These are phyloP conservation scores for Castanea sativa DNA, from an alignment of 306 rosid species.

Conservation along the genomic window DNA sequence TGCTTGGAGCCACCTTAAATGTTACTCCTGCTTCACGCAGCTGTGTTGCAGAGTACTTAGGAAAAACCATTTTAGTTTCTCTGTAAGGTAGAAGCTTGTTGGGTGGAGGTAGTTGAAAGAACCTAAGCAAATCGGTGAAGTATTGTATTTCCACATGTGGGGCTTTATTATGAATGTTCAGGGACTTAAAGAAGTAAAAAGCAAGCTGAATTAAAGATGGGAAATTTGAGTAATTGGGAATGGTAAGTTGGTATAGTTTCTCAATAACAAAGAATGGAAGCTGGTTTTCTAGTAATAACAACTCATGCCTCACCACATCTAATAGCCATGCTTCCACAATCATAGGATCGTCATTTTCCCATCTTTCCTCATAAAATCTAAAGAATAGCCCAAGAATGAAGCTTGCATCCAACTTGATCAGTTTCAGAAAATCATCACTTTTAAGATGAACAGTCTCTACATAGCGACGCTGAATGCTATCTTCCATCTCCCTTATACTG, in stretches of 20 bases:
- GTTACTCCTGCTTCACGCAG: constrained; percentile 29
- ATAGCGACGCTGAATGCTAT: constrained; percentile 8
- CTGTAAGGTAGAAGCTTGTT: too few species aligned
- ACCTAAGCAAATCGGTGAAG: constrained; percentile 38
- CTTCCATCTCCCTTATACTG: not conserved
- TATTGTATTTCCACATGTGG: constrained; percentile 13
- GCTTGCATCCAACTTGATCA: constrained; percentile 22
- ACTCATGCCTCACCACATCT: not conserved
- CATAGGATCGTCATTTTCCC: constrained; percentile 1
- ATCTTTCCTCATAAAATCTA: not conserved
- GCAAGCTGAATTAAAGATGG: constrained; percentile 23
- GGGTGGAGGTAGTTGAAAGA: constrained; percentile 19
- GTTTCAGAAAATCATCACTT: constrained; percentile 11
- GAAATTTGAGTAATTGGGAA: not conserved
- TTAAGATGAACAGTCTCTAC: not conserved
- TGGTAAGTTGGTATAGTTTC: not conserved
- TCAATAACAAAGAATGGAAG: constrained; percentile 27
- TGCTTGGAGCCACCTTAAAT: not conserved
- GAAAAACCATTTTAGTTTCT: too few species aligned
- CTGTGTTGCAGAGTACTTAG: too few species aligned
- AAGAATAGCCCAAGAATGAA: constrained; percentile 26
- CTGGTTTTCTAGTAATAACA: constrained; percentile 29
- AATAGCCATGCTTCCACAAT: too few species aligned
- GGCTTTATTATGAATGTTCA: constrained; percentile 3
- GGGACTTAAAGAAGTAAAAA: constrained; percentile 2